Base-by-base conservation (phyloP, 139 green algal species). In the Coccomyxa sp. region DNA sequence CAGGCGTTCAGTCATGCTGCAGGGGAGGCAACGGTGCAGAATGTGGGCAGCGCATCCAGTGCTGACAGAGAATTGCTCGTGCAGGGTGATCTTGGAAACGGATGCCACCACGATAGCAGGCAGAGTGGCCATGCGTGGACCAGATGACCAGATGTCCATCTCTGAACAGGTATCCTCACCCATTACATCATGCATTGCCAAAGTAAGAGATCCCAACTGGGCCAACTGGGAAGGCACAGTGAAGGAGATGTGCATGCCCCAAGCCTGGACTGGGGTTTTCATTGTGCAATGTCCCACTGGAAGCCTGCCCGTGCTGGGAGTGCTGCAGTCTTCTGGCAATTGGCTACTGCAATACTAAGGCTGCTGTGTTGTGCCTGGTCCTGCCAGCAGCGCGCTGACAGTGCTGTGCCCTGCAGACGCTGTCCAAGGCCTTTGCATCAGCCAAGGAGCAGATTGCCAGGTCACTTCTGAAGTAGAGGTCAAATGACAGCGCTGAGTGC, bases 71-170 rank as follows among this genome's bases (percentile, higher is more conserved):
- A 14, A n/a, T 29, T 29, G 58, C 24, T 75, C 24, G 39, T 40
- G 54, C 86, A 98, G 94, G 40, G 84, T 99, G 24, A 95, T 99
- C 31, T 82, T 99, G 79, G 96, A 99, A 84, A 99, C 92, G 16
- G 96, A 99, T 58, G 78, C 96, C 0, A 73, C 86, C 40, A 85
- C 90, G 2, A 90, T 99, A n/a, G 96, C 96, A 0, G 83, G 86
- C n/a, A 87, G 96, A 29, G 96, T 98, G 12, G 90, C 94, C 12
- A 99, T 99, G 96, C 85, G 95, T 18, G 88, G 92, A 8, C 91
- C 89, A 68, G 96, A 97, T 12, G 86, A 87, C 1, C 92, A 97
- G 55, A 78, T 91, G 68, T 89, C 91, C 9, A 79, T 98, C 22
- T 83, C 88, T n/a, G 93, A 98, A 73, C 92, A 96, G 82, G 91